A percentile compares a stretch with the other conserved stretches of the same genome.
Evolutionary conservation across 1,284 basidiomycete species (phyloP).

Genomic region (Sporisorium exsertum): DNA sequence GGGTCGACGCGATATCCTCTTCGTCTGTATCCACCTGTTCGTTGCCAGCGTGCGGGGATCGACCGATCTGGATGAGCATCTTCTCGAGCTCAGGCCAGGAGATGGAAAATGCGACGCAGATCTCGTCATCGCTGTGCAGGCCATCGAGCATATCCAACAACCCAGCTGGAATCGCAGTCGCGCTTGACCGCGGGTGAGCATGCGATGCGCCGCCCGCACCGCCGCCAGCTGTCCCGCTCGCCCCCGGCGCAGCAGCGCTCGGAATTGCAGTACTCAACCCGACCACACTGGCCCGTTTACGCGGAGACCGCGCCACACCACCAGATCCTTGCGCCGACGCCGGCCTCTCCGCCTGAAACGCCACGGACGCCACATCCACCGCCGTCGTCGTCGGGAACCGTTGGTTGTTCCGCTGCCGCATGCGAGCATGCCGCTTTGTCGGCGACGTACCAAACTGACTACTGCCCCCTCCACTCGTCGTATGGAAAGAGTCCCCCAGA

Average conservation of each 20-base stretch:
- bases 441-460: slow-evolving; percentile 48
- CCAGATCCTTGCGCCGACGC: neutral
- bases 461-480: slow-evolving; percentile 15
- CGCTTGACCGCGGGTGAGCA: neutral
- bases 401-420: slow-evolving; percentile 26
- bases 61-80: slow-evolving; percentile 73
- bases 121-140: slow-evolving; percentile 89
- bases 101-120: slow-evolving; percentile 83
- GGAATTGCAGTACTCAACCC: slow-evolving; percentile 24
- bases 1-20: slow-evolving; percentile 25
- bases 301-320: slow-evolving; percentile 21
- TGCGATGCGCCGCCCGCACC: slow-evolving; percentile 26
- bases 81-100: slow-evolving; percentile 85
- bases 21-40: slow-evolving; percentile 31
- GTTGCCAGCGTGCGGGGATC: slow-evolving; percentile 2
- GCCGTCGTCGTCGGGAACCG: slow-evolving; percentile 61
- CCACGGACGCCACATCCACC: slow-evolving; percentile 58
- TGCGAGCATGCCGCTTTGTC: slow-evolving; percentile 25
- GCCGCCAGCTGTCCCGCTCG: neutral
- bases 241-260: neutral
- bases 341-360: slow-evolving; percentile 40
- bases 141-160: slow-evolving; percentile 81
- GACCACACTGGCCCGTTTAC: slow-evolving; percentile 33
- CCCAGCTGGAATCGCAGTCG: slow-evolving; percentile 69
- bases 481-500: slow-evolving; percentile 20